These are phyloP conservation scores for Hanseniaspora uvarum DNA, from an alignment of 1,139 yeast genomes.

Conservation along the genomic window DNA sequence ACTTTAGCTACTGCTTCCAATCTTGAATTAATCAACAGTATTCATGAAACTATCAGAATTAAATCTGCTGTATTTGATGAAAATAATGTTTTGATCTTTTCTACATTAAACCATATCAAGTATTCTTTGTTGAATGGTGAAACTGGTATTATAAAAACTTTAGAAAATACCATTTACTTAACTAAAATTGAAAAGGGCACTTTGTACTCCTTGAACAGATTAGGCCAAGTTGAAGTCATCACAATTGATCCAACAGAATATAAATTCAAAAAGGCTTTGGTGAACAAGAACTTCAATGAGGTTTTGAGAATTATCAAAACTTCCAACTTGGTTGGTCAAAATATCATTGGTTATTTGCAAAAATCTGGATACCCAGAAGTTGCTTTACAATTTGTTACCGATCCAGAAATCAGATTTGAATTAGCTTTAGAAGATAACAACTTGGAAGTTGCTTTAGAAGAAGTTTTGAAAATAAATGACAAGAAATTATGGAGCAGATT, in stretches of 20 bases:
- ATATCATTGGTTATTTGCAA: constrained; percentile 88
- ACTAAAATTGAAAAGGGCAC: constrained; percentile 59
- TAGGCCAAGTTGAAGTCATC: constrained; percentile 70
- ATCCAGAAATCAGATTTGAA: constrained; percentile 91
- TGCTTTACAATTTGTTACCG: constrained; percentile 93
- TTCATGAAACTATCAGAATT: constrained; percentile 94
- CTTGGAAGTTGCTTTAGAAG: constrained; percentile 73
- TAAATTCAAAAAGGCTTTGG: constrained; percentile 86
- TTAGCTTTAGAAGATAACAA: constrained; percentile 91
- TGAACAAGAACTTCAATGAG: constrained; percentile 81
- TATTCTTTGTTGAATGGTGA: constrained; percentile 91
- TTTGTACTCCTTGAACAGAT: constrained; percentile 73
- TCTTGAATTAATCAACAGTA: constrained; percentile 66
- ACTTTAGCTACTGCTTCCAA: constrained; percentile 66
- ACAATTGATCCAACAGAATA: constrained; percentile 92
- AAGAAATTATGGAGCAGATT: constrained; percentile 68
- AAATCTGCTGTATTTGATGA: constrained; percentile 99
- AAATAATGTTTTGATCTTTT: constrained; percentile 77
- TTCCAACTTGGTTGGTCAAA: constrained; percentile 92
- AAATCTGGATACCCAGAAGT: constrained; percentile 90
- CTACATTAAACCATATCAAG: constrained; percentile 91
- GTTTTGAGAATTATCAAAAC: constrained; percentile 79
- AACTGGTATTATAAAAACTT: constrained; percentile 82
- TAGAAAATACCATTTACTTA: constrained; percentile 82
- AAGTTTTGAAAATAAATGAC: constrained; percentile 69